Evolutionary conservation across 2,329 filamentous ascomycete genomes (phyloP).

Genomic region (Microdochium bolleyi): DNA sequence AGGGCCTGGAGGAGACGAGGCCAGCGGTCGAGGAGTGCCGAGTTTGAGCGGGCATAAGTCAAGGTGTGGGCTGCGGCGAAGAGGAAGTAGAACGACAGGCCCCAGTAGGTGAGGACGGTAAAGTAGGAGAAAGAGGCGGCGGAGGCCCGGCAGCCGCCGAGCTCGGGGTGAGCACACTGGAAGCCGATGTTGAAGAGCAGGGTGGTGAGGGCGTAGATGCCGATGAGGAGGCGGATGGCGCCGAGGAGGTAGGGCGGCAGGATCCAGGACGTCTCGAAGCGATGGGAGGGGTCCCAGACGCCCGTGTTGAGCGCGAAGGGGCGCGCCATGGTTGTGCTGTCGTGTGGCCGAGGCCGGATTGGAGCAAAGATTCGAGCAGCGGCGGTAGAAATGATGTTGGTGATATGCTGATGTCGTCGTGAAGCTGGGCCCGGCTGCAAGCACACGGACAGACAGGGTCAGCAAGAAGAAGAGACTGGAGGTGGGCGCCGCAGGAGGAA

Average conservation of each 20-base stretch:
- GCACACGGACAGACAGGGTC: too few species aligned
- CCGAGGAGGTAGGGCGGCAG: slow-evolving; percentile 59
- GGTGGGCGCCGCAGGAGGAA: too few species aligned
- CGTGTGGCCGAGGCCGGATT: too few species aligned
- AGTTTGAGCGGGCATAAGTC: slow-evolving; percentile 49
- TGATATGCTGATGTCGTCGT: neutral
- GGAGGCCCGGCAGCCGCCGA: slow-evolving; percentile 35
- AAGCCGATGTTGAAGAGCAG: slow-evolving; percentile 64
- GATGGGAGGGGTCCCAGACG: slow-evolving; percentile 47
- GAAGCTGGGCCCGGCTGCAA: too few species aligned
- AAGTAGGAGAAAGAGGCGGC: slow-evolving; percentile 69
- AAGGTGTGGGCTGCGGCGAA: slow-evolving; percentile 61
- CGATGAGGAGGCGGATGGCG: slow-evolving; percentile 42
- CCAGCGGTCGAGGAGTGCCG: slow-evolving; percentile 48
- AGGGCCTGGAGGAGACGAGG: slow-evolving; percentile 56
- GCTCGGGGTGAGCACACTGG: slow-evolving; percentile 42
- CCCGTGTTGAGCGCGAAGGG: slow-evolving; percentile 13
- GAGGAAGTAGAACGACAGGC: slow-evolving; percentile 70
- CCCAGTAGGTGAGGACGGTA: slow-evolving; percentile 77
- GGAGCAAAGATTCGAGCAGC: neutral
- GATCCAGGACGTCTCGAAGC: slow-evolving; percentile 76
- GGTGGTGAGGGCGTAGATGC: slow-evolving; percentile 61
- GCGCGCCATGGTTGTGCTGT: neutral
- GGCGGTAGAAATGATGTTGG: neutral
- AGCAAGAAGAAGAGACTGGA: too few species aligned